A percentile compares a stretch with the other conserved stretches of the same genome.
phyloP scores from a whole-genome alignment of 768 basidiomycete species.

The Suillus sp. region DNA sequence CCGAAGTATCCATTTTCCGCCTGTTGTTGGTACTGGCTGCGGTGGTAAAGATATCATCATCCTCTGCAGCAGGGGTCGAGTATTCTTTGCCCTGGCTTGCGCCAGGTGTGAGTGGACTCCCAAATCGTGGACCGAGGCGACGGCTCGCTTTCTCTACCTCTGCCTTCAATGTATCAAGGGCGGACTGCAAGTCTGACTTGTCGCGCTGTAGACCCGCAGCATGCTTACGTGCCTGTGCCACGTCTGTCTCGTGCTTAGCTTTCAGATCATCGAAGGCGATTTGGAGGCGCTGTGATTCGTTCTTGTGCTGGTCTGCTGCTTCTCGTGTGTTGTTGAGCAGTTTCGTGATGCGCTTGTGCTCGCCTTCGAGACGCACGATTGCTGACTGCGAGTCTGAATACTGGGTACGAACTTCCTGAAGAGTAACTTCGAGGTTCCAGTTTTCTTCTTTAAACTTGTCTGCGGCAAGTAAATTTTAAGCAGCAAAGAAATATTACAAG shows the following conservation, averaged over 20 bases:
- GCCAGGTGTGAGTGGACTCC: constrained; percentile 75
- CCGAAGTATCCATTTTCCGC: constrained; percentile 55
- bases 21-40: constrained; percentile 65
- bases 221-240: constrained; percentile 87
- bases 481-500: not conserved
- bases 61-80: constrained; percentile 58
- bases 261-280: constrained; percentile 70
- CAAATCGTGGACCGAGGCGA: constrained; percentile 59
- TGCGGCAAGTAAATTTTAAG: constrained; percentile 27
- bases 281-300: constrained; percentile 75
- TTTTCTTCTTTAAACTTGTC: constrained; percentile 98
- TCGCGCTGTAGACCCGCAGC: constrained; percentile 88
- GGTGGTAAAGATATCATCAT: constrained; percentile 67
- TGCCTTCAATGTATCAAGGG: constrained; percentile 73
- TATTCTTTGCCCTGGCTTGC: constrained; percentile 45
- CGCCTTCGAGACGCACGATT: constrained; percentile 72
- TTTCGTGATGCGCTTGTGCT: constrained; percentile 79
- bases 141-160: constrained; percentile 69
- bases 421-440: constrained; percentile 95
- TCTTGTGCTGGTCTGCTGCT: constrained; percentile 81
- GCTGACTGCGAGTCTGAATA: constrained; percentile 66
- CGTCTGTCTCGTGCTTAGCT: constrained; percentile 91
- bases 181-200: constrained; percentile 86
- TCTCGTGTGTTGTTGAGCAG: constrained; percentile 74
- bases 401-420: constrained; percentile 83